Evolutionary conservation across 2,329 filamentous ascomycete genomes (phyloP).

Genomic region (Nothomitra cinnamomea): DNA sequence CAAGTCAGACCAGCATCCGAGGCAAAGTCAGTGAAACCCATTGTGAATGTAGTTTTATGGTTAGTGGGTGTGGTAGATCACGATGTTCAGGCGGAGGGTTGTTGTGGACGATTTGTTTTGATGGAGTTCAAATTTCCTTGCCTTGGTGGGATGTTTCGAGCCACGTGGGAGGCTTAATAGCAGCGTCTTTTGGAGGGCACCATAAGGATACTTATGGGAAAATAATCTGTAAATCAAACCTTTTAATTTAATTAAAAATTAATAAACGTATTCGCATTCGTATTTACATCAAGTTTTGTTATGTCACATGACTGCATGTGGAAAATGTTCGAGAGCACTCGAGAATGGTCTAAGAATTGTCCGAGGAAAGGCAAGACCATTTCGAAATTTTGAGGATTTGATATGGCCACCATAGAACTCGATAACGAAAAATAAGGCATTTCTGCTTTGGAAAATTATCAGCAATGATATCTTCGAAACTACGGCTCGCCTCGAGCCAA

Average conservation of each 20-base stretch:
- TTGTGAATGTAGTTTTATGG: constrained; percentile 17
- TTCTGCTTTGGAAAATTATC: too few relatives aligned
- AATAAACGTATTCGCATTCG: too few relatives aligned
- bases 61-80: constrained; percentile 1
- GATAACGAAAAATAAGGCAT: too few relatives aligned
- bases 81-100: background rate
- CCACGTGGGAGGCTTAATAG: background rate
- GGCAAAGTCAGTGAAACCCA: constrained; percentile 55
- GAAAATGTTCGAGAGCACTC: background rate
- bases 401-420: background rate
- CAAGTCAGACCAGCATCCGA: constrained; percentile 46
- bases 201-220: background rate
- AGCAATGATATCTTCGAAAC: constrained; percentile 22
- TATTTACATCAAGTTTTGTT: too few relatives aligned
- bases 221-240: background rate
- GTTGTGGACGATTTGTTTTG: background rate
- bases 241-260: background rate
- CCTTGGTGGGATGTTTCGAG: background rate
- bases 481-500: constrained; percentile 20
- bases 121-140: constrained; percentile 1
- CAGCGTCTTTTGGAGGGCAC: background rate
- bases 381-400: background rate
- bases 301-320: background rate
- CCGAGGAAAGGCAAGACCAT: background rate
- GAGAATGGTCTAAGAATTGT: background rate